phyloP scores from a whole-genome alignment of 345 rosid genomes.

The Populus davidiana region DNA sequence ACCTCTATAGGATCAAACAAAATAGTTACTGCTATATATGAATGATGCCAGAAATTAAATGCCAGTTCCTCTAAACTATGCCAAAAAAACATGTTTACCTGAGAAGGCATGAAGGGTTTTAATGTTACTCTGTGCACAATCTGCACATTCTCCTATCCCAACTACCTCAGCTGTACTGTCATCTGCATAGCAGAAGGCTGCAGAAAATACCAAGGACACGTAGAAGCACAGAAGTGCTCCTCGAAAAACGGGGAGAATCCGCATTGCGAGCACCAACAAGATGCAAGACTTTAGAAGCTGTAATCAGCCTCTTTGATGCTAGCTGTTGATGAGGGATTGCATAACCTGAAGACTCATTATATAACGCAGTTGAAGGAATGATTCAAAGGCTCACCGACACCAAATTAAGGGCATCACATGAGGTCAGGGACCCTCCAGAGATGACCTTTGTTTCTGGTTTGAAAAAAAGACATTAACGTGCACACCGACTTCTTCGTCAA shows the following conservation, averaged over 20 bases:
- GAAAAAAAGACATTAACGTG: slow-evolving; percentile 25
- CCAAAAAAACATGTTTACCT: slow-evolving; percentile 34
- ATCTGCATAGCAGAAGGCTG: slow-evolving; percentile 40
- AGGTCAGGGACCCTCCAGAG: slow-evolving; percentile 25
- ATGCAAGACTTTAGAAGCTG: slow-evolving; percentile 3
- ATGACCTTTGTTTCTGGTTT: slow-evolving; percentile 8
- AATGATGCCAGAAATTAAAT: neutral
- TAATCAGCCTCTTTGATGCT: neutral
- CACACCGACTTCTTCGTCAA: slow-evolving; percentile 9
- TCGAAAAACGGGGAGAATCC: slow-evolving; percentile 37
- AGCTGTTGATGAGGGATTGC: neutral
- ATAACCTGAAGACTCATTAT: slow-evolving; percentile 1
- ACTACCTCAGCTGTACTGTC: slow-evolving; percentile 44
- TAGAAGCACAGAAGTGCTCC: slow-evolving; percentile 47
- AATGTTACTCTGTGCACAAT: slow-evolving; percentile 37
- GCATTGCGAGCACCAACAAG: slow-evolving; percentile 37
- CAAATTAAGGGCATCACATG: slow-evolving; percentile 37
- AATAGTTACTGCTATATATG: neutral
- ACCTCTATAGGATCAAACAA: neutral
- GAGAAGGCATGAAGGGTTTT: slow-evolving; percentile 51
- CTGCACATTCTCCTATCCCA: slow-evolving; percentile 68
- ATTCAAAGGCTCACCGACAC: slow-evolving; percentile 26
- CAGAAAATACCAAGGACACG: slow-evolving; percentile 28
- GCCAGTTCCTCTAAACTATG: neutral
- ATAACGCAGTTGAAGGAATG: neutral